Percentiles rank a stretch among this genome's conserved stretches.
phyloP scores from a whole-genome alignment of 2,329 filamentous ascomycete species.

The Acephala macrosclerotiorum region DNA sequence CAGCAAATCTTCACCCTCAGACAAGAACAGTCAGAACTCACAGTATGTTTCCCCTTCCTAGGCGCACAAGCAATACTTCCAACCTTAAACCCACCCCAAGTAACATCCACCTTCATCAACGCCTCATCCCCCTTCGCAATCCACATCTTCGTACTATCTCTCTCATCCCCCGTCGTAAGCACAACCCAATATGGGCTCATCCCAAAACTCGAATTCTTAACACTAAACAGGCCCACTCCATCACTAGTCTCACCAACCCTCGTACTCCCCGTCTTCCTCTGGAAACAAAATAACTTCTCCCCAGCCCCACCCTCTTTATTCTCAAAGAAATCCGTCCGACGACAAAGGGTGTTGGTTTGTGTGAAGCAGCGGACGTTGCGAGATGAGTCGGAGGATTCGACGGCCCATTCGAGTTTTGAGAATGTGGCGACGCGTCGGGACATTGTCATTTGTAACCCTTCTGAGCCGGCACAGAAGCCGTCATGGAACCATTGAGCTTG shows the following conservation, averaged over 20 bases:
- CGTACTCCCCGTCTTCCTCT: constrained; percentile 28
- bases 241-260: constrained; percentile 21
- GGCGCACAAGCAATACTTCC: constrained; percentile 25
- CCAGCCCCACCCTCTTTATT: constrained; percentile 22
- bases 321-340: constrained; percentile 19
- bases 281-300: constrained; percentile 24
- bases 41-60: constrained; percentile 24
- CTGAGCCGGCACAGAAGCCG: constrained; percentile 18
- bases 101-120: constrained; percentile 22
- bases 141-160: constrained; percentile 16
- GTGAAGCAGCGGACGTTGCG: constrained; percentile 17
- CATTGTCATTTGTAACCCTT: constrained; percentile 29
- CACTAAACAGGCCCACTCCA: constrained; percentile 21
- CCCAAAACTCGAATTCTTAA: constrained; percentile 24
- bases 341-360: constrained; percentile 23
- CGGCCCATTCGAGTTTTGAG: constrained; percentile 27
- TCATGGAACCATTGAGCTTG: constrained; percentile 14
- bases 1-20: background rate
- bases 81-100: constrained; percentile 27
- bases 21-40: constrained; percentile 16
- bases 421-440: constrained; percentile 20
- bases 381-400: constrained; percentile 16
- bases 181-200: constrained; percentile 28
- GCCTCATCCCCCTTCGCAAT: constrained; percentile 23
- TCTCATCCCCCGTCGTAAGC: constrained; percentile 2